Percentiles rank a stretch among this genome's conserved stretches.
These are phyloP conservation scores for Apodospora peruviana DNA, from an alignment of 495 filamentous ascomycete genomes.

Conservation along the genomic window DNA sequence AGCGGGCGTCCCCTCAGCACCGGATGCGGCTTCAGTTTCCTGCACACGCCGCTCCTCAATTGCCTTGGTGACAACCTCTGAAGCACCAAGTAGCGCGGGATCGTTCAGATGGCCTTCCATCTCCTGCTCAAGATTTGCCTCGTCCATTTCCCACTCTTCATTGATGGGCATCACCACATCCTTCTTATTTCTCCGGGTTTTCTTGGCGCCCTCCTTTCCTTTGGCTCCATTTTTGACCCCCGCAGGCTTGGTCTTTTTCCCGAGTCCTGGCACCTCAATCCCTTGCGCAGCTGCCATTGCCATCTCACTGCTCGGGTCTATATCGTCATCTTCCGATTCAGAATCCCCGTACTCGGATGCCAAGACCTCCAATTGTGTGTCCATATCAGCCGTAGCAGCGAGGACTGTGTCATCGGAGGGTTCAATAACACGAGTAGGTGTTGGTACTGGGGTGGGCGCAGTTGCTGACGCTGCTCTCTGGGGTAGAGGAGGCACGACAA, in stretches of 20 bases:
- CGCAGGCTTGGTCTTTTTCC: too few relatives aligned
- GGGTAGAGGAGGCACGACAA: constrained; percentile 20
- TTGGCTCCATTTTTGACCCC: neutral
- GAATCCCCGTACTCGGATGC: constrained; percentile 32
- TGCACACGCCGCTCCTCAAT: constrained; percentile 20
- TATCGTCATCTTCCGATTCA: constrained; percentile 22
- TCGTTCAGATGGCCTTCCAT: constrained; percentile 46
- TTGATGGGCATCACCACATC: constrained; percentile 28
- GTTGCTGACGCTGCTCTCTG: constrained; percentile 1
- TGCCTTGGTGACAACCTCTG: constrained; percentile 26
- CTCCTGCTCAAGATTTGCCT: constrained; percentile 42
- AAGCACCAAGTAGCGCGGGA: constrained; percentile 37
- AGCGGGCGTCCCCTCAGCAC: neutral
- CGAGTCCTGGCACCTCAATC: constrained; percentile 14
- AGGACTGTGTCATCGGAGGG: constrained; percentile 10
- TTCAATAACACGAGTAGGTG: constrained; percentile 4
- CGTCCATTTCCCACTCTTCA: constrained; percentile 44
- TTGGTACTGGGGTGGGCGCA: constrained; percentile 4
- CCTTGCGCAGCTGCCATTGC: constrained; percentile 28
- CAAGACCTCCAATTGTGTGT: constrained; percentile 21
- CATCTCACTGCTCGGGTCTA: constrained; percentile 26
- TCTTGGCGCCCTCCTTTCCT: constrained; percentile 1
- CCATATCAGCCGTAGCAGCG: constrained; percentile 4
- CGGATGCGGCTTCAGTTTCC: constrained; percentile 2
- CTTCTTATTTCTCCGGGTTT: constrained; percentile 5